Evolutionary conservation across 2,329 filamentous ascomycete species (phyloP), one percentile per base, ranked within the genome.

Genomic region (Colletotrichum lini): DNA sequence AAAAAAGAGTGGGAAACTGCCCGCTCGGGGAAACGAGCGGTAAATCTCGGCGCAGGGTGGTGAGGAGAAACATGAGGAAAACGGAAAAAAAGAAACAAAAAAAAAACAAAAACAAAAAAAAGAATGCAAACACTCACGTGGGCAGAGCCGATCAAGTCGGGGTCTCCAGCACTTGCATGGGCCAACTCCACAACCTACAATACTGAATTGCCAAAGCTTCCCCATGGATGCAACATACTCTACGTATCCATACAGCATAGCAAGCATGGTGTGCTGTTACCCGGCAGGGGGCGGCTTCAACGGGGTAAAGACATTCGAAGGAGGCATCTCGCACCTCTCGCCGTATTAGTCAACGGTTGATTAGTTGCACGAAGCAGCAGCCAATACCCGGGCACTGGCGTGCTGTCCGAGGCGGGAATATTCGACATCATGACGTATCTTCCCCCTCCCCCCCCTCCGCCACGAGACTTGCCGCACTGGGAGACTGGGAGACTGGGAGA

Each of bases 161-260:
- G 60, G 47, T 58, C 52, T 45, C 42, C 42, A 38, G 40, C 54
- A 47, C 15, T 54, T 49, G 58, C 53, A 54, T 59, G 58, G 54
- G 45, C 4, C 30, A 35, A 63, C 69, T 60, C 69, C 65, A 64
- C 65, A 64, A 59, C 59, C 59, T 59, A 63, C 65, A 59, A 59
- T 54, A 44, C 58, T 44, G 38, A 59, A 53, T 30, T 54, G 38
- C 26, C 2, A 9, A 35, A 9, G 30, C 30, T 72, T 50, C 65
- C 69, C 69, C 65, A 54, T 64, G 69, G 65, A 30, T 59, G 9
- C 8, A 35, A 35, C 30, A 0, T 35, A 35, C 30, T 35, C 8
- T 35, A 8, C 10, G 30, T 9, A 35, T 35, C 30, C 30, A 35
- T 35, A 9, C 30, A 35, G 30, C 30, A 23, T 72, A n/a, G n/a